phyloP scores from a whole-genome alignment of 768 basidiomycete species.

The Omphalotus guepiniiformis region DNA sequence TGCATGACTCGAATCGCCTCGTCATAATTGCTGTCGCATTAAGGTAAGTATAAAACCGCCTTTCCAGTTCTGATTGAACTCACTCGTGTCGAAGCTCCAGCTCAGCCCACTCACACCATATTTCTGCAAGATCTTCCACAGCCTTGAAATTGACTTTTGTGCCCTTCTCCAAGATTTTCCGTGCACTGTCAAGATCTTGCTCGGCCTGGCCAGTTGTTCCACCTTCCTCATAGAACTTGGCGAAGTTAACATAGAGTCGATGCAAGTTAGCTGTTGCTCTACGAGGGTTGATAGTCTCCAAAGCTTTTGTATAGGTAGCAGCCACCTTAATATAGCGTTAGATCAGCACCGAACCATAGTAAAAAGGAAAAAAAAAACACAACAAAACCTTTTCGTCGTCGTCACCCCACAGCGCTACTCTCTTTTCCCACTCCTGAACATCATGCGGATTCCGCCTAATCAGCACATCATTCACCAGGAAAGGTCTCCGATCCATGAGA shows the following conservation, averaged over 20 bases:
- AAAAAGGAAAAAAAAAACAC: background rate
- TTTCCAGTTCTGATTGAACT: conserved; percentile 25
- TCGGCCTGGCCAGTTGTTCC: conserved; percentile 79
- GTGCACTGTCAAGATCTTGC: conserved; percentile 75
- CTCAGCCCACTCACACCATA: conserved; percentile 99
- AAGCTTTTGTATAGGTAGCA: conserved; percentile 86
- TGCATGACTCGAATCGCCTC: conserved; percentile 96
- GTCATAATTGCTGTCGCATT: conserved; percentile 78
- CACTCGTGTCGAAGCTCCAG: conserved; percentile 96
- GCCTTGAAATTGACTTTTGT: conserved; percentile 88
- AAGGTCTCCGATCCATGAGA: conserved; percentile 91
- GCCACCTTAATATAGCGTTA: conserved; percentile 57
- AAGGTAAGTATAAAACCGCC: conserved; percentile 13
- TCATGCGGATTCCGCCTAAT: conserved; percentile 93
- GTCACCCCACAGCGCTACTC: conserved; percentile 88
- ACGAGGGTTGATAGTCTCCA: conserved; percentile 83
- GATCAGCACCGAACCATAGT: conserved; percentile 2
- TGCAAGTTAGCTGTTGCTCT: conserved; percentile 90
- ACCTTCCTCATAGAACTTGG: conserved; percentile 96
- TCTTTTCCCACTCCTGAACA: conserved; percentile 99
- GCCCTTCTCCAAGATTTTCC: conserved; percentile 91
- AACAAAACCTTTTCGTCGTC: conserved; percentile 84
- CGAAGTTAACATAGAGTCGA: conserved; percentile 90
- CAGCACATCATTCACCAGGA: conserved; percentile 94
- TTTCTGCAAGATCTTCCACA: conserved; percentile 97